Percentiles rank a stretch among this genome's conserved stretches.
phyloP scores from a whole-genome alignment of 768 basidiomycete genomes.

The Boletus eberwhitei region DNA sequence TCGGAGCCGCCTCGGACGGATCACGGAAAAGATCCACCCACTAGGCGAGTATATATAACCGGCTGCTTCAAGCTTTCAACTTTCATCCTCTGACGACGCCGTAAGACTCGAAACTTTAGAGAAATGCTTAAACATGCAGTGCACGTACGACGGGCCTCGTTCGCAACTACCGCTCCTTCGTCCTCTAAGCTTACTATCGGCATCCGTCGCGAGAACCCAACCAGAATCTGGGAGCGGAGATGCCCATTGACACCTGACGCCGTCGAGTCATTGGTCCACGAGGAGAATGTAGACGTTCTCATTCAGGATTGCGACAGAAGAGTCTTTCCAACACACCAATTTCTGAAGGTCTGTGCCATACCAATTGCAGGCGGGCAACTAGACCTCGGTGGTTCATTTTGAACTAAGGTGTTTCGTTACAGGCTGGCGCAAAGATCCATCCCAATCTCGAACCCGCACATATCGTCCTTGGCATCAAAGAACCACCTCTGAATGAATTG shows the following conservation, averaged over 20 bases:
- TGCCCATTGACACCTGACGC: conserved; percentile 77
- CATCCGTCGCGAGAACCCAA: conserved; percentile 73
- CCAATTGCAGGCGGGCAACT: background rate
- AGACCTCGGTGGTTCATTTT: background rate
- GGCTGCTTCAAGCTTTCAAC: too few species aligned
- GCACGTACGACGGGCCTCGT: conserved; percentile 24
- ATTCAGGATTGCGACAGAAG: conserved; percentile 75
- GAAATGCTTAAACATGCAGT: conserved; percentile 19
- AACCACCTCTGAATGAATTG: conserved; percentile 67
- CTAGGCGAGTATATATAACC: conserved; percentile 11
- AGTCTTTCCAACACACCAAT: conserved; percentile 65
- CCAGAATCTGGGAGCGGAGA: conserved; percentile 83
- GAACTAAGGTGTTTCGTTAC: conserved; percentile 5
- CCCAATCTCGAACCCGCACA: conserved; percentile 59
- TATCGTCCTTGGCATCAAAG: conserved; percentile 86
- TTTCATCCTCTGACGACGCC: background rate
- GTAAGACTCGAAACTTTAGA: background rate
- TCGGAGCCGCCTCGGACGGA: conserved; percentile 11
- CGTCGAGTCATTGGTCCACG: conserved; percentile 56
- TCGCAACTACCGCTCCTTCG: conserved; percentile 18
- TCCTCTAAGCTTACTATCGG: conserved; percentile 44
- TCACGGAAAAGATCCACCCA: background rate
- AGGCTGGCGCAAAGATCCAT: conserved; percentile 78
- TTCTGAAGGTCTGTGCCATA: conserved; percentile 49
- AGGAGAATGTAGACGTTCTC: conserved; percentile 60